Base-by-base conservation (phyloP, 2,329 filamentous ascomycete genomes). In the Pseudocercospora musae region DNA sequence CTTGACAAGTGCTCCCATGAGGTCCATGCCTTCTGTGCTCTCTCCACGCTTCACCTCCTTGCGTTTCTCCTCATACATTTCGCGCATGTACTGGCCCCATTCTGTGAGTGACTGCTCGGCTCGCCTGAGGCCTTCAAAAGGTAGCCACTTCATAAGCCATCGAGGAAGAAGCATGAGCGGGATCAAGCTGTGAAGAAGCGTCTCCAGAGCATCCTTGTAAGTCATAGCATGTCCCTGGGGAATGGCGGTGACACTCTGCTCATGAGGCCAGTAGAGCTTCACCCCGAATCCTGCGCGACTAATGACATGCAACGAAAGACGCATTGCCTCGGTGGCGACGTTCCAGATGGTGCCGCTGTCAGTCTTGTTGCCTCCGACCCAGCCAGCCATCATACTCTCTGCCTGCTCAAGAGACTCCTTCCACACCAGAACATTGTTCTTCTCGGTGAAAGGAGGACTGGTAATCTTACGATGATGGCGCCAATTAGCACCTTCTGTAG, bases 361-460 rank as follows among this genome's bases (percentile, higher is more conserved):
- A 58, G 72, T 66, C 2, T 76, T 76, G 33, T 78, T 74, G 4
- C 74, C 69, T 0, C 77, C 79, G 4, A 83, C 76, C 86, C 87
- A 90, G 53, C 81, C 79, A 37, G 76, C 73, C 29, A 90, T 70
- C 83, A 91, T 83, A 11, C 82, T 81, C 64, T 83, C 78, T 0
- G 88, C 84, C 77, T 93, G 89, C 60, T 80, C 77, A 59, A 89
- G 78, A 1, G 84, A 81, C 72, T 90, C 87, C 8, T 77, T 78
- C 75, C 87, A 91, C 1, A 90, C 86, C 25, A 90, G 74, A 13
- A 82, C 80, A 60, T 90, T 88, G 74, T 91, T 93, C 76, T 84
- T 87, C 78, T 94, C 90, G 61, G 88, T 91, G 75, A 94, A 93
- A 3, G 85, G 85, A 0, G 89, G 86, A 27, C 87, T 85, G 0